These are phyloP conservation scores for Saccharomycopsis guyanensis DNA, from an alignment of 805 yeast genomes.

Conservation along the genomic window DNA sequence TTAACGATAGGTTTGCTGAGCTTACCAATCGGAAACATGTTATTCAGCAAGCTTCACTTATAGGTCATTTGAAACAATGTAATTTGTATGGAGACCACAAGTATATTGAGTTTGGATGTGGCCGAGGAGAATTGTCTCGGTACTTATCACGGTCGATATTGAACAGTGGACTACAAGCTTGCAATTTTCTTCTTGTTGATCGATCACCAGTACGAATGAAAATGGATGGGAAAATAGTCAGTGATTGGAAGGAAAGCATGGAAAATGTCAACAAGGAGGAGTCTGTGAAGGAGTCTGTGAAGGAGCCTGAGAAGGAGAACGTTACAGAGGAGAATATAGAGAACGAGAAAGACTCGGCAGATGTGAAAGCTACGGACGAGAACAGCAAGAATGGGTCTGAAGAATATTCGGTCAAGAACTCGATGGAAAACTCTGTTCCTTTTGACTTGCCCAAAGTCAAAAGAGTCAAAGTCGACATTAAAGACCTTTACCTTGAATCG, in stretches of 20 bases:
- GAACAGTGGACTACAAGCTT: slow-evolving; percentile 17
- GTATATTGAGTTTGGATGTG: slow-evolving; percentile 83
- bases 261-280: background rate
- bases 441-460: slow-evolving; percentile 27
- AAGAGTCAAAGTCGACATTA: slow-evolving; percentile 69
- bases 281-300: background rate
- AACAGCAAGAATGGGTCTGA: no score
- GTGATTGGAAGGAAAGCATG: slow-evolving; percentile 40
- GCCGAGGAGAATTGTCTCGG: slow-evolving; percentile 76
- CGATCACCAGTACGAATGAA: slow-evolving; percentile 73
- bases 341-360: background rate
- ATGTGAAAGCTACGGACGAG: background rate
- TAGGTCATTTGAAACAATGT: slow-evolving; percentile 50
- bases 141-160: slow-evolving; percentile 37
- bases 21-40: slow-evolving; percentile 66
- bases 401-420: background rate
- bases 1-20: slow-evolving; percentile 39
- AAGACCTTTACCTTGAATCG: slow-evolving; percentile 53
- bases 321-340: slow-evolving; percentile 15
- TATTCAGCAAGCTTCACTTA: slow-evolving; percentile 71
- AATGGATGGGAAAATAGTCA: slow-evolving; percentile 57
- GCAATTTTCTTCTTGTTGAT: slow-evolving; percentile 57
- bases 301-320: slow-evolving; percentile 13
- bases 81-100: slow-evolving; percentile 31
- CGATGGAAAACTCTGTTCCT: background rate